Evolutionary conservation across 768 basidiomycete genomes (phyloP), one percentile per base, ranked within the genome.

Genomic region (Amanita phalloides): DNA sequence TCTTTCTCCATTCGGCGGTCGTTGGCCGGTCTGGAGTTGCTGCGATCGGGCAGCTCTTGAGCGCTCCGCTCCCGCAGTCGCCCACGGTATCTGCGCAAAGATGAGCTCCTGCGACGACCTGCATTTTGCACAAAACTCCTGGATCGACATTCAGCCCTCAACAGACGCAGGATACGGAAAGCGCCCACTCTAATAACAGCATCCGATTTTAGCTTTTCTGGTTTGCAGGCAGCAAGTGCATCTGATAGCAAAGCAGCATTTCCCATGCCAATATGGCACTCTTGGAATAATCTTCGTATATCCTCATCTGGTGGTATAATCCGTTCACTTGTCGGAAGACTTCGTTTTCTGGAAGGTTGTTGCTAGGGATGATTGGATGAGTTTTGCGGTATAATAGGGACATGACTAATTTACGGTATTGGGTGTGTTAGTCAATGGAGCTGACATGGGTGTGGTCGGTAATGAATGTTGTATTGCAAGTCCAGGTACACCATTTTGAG

Each of bases 1-100:
- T 13, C 26, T 42, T 11, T 43, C 42, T 28, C 33, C 49, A 17
- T 43, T 26, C 5, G 23, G 37, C 4, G 21, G 48, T 17, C 35
- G 61, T 51, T 79, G 76, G 46, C 63, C 59, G 11, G 55, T 48
- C 53, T 62, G 61, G 39, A 55, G 57, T 45, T 55, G 58, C 17
- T 60, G 59, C 36, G 67, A 62, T 45, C 61, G 64, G 9, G 61
- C 55, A 56, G 61, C 58, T 32, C 86, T 74, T 6, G 86, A 85
- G 43, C 79, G 79, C 57, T 86, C 84, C 1, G 91, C 91, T 11
- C 83, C 78, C 1, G 90, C 82, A 20, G 82, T 77, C 3, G 93
- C 93, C 92, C 93, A 95, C 6, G 86, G 82, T 58, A 96, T 92
- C 66, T 94, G 92, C 9, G 85, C 82, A 56, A 73, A 84, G 25